phyloP scores from a whole-genome alignment of 2,329 filamentous ascomycete species.

The Cercospora canescens region DNA sequence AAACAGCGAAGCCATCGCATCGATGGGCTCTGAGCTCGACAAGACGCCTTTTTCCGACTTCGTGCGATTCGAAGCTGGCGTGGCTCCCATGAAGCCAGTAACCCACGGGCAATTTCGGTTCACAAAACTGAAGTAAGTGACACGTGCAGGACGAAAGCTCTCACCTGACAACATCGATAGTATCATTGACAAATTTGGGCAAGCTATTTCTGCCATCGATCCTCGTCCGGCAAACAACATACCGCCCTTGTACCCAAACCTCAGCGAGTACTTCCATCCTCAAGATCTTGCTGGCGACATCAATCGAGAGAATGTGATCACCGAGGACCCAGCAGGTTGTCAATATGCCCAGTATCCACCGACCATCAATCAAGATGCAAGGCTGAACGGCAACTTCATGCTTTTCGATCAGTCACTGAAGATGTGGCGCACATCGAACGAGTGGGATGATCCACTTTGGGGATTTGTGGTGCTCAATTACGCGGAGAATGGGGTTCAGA shows the following conservation, averaged over 20 bases:
- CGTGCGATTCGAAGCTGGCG: background rate
- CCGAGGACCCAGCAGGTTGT: background rate
- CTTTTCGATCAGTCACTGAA: slow-evolving; percentile 32
- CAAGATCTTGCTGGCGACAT: background rate
- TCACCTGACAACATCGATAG: background rate
- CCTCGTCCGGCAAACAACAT: slow-evolving; percentile 36
- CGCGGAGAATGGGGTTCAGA: slow-evolving; percentile 10
- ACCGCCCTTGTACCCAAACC: slow-evolving; percentile 24
- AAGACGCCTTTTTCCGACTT: slow-evolving; percentile 5
- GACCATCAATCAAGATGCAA: background rate
- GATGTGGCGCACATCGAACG: slow-evolving; percentile 6
- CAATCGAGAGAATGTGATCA: background rate
- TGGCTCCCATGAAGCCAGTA: slow-evolving; percentile 45
- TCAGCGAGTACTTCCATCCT: slow-evolving; percentile 21
- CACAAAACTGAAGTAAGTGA: slow-evolving; percentile 38
- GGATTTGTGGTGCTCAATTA: slow-evolving; percentile 16
- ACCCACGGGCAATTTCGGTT: slow-evolving; percentile 52
- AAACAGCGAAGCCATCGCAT: background rate
- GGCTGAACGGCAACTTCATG: background rate
- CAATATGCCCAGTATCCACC: background rate
- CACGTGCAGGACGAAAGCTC: no score
- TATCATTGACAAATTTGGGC: background rate
- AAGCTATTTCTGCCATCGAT: background rate
- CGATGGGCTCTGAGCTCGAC: slow-evolving; percentile 6
- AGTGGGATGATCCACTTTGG: slow-evolving; percentile 16